Conservation (phyloP, 352 stramenopile species). For the Globisporangium takayamanum region DNA sequence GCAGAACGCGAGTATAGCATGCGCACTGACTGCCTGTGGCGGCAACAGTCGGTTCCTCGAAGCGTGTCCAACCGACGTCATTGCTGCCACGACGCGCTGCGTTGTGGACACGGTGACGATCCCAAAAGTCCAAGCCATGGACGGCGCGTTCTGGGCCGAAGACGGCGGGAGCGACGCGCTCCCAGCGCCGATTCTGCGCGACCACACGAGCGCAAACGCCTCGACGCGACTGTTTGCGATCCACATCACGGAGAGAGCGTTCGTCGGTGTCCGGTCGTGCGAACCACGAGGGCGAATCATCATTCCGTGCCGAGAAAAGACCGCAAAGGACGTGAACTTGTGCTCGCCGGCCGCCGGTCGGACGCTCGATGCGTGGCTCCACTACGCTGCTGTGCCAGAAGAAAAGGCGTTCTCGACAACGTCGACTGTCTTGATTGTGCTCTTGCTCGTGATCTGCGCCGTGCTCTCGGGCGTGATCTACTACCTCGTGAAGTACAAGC, state of each 20-base stretch:
- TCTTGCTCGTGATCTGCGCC: conserved; percentile 32
- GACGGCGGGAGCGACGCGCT: conserved; percentile 47
- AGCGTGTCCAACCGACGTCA: conserved; percentile 23
- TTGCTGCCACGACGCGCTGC: conserved; percentile 35
- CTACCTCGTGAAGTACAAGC: conserved; percentile 39
- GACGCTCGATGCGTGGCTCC: conserved; percentile 57
- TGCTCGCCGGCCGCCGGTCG: conserved; percentile 27
- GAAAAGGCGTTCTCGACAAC: conserved; percentile 44
- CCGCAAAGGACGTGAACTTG: conserved; percentile 36
- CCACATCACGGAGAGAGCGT: conserved; percentile 36
- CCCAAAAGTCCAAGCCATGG: conserved; percentile 14
- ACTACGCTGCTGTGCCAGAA: conserved; percentile 25
- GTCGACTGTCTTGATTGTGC: conserved; percentile 38
- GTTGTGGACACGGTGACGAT: conserved; percentile 35
- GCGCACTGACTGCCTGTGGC: conserved; percentile 27
- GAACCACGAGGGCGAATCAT: conserved; percentile 49
- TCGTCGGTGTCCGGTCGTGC: conserved; percentile 44
- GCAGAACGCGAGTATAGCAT: conserved; percentile 12
- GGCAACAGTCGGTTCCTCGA: conserved; percentile 48
- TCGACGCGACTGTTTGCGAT: conserved; percentile 44
- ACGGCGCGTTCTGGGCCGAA: conserved; percentile 53
- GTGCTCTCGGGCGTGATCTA: conserved; percentile 33
- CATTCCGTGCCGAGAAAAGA: conserved; percentile 52
- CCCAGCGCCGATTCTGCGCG: conserved; percentile 40
- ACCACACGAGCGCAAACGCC: conserved; percentile 26